A percentile compares a stretch with the other conserved stretches of the same genome.
Conservation (phyloP, 768 basidiomycete species). For the Leccinellum albellum region DNA sequence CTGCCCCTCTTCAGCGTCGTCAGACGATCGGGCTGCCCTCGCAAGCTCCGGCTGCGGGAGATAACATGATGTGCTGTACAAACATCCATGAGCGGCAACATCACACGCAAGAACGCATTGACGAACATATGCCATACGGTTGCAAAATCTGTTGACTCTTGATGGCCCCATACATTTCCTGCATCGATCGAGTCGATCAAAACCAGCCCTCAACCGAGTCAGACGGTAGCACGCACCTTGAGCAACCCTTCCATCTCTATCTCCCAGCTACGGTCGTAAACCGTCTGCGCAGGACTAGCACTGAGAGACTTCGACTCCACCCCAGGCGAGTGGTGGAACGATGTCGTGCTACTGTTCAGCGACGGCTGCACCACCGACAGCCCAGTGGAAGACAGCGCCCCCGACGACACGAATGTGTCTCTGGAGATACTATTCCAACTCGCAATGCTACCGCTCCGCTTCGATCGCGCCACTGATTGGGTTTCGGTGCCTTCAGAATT, state of each 20-base stretch:
- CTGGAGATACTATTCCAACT: slow-evolving; percentile 80
- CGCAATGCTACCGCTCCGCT: slow-evolving; percentile 78
- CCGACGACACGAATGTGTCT: slow-evolving; percentile 48
- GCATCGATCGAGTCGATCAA: neutral
- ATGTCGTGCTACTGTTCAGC: slow-evolving; percentile 60
- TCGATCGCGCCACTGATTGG: slow-evolving; percentile 45
- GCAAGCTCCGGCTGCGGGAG: slow-evolving; percentile 66
- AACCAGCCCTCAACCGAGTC: neutral
- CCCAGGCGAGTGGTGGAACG: slow-evolving; percentile 52
- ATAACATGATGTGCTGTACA: slow-evolving; percentile 41
- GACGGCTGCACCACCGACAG: slow-evolving; percentile 36
- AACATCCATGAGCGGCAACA: slow-evolving; percentile 24
- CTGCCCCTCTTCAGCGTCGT: slow-evolving; percentile 85
- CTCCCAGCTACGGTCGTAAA: slow-evolving; percentile 76
- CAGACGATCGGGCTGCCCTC: slow-evolving; percentile 67
- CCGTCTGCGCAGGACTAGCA: slow-evolving; percentile 32
- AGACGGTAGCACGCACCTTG: slow-evolving; percentile 49
- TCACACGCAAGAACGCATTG: neutral
- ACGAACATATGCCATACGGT: slow-evolving; percentile 47
- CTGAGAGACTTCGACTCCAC: slow-evolving; percentile 36
- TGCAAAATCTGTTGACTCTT: slow-evolving; percentile 89
- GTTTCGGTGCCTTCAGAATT: slow-evolving; percentile 59
- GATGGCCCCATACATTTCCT: slow-evolving; percentile 95
- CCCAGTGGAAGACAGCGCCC: slow-evolving; percentile 32
- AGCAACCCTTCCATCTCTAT: slow-evolving; percentile 80